A percentile compares a stretch with the other conserved stretches of the same genome.
Evolutionary conservation across 1,284 basidiomycete genomes (phyloP).

Genomic region (Gymnopus androsaceus): DNA sequence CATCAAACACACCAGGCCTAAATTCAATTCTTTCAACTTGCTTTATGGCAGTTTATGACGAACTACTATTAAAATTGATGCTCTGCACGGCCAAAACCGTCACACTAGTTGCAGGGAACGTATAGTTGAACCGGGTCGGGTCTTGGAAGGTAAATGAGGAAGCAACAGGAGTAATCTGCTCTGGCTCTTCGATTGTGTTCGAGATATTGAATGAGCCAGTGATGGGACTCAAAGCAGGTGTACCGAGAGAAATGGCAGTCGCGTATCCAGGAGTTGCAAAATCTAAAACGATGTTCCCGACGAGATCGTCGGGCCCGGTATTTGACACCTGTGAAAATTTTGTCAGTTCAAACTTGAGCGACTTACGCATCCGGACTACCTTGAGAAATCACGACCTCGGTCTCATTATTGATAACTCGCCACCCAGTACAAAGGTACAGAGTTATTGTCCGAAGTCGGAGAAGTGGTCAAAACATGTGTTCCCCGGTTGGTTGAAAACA

Average conservation of each 20-base stretch:
- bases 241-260: constrained; percentile 29
- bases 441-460: constrained; percentile 29
- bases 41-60: too few species aligned
- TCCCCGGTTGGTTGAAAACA: constrained; percentile 37
- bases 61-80: not conserved
- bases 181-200: constrained; percentile 35
- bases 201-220: constrained; percentile 34
- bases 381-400: constrained; percentile 36
- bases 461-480: constrained; percentile 36
- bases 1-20: too few species aligned
- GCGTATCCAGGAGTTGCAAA: constrained; percentile 26
- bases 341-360: not conserved
- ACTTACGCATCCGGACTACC: too few species aligned
- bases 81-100: constrained; percentile 24
- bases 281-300: constrained; percentile 34
- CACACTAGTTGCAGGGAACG: constrained; percentile 36
- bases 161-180: constrained; percentile 31
- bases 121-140: constrained; percentile 33
- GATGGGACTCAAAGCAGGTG: constrained; percentile 31
- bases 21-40: too few species aligned
- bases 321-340: constrained; percentile 30
- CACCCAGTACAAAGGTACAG: constrained; percentile 36
- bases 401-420: constrained; percentile 36
- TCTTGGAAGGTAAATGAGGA: constrained; percentile 29
- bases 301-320: constrained; percentile 30